Base-by-base conservation (phyloP, 23 red algal species). In the Rhodosorus marinus region DNA sequence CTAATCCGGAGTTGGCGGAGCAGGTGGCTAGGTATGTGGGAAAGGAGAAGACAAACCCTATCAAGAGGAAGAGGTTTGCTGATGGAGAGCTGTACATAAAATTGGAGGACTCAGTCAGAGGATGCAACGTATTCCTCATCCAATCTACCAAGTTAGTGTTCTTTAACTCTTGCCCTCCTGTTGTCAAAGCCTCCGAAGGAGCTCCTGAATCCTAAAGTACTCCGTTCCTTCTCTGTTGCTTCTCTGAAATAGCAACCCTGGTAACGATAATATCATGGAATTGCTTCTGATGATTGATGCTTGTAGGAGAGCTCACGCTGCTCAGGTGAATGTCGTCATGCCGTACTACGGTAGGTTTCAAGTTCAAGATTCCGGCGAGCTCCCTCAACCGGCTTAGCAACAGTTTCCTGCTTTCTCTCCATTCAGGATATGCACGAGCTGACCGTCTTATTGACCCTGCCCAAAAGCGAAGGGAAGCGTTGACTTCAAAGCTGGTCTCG, bases 251-350 rank as follows among this genome's bases (percentile, higher is more conserved):
- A 40, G 27, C 27, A 33, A 6, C 49, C 31, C 59, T 20, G 31
- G 22, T 4, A 27, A 22, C 32, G 83, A 92, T 53, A 59, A 84
- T 34, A 47, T 86, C 4, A 80, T 98, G 20, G 79, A 98, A 30
- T 69, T 98, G 34, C 57, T 98, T 7, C 41, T 98, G 14, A 98
- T 98, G 90, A 80, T 98, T 35, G 90, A 98, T 54, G 90, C 90
- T 11, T 98, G 90, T 20, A 57, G 90, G 29, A 52, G 90, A 26
- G 90, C 90, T 11, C 81, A 82, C 21, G 79, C 78, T 23, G 57
- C 68, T 38, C 90, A 98, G 69, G 73, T 98, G 50, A 84, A 72
- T 7, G 80, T 69, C 25, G 77, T 84, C 0, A 60, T 98, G 35
- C 90, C 90, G 0, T 98, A 98, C 38, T 98, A 83, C 35, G 77